Base-by-base conservation (phyloP, 2,329 filamentous ascomycete species). In the Myriosclerotinia scirpicola region DNA sequence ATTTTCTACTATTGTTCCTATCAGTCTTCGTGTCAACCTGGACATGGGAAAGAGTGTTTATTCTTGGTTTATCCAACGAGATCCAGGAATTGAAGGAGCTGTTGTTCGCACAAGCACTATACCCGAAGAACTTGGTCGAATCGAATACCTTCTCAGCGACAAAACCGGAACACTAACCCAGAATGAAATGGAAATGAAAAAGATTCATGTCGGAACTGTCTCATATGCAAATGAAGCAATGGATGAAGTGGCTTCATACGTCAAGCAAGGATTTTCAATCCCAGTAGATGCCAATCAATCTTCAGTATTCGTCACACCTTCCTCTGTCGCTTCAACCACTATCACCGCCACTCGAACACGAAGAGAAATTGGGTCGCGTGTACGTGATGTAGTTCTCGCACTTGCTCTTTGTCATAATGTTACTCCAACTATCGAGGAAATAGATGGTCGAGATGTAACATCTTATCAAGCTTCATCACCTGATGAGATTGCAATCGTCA, bases 151-250 rank as follows among this genome's bases (percentile, higher is more conserved):
- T 2, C 83, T 99, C 40, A 97, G 92, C 70, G 95, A 99, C 78
- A 99, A 99, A 79, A 99, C 95, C 0, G 95, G 95, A n/a, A 99
- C 95, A 1, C 79, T 99, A 68, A 99, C 95, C 0, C 93, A 98
- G 73, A 99, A 99, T 75, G 92, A 97, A 75, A 97, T 97, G 93
- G 94, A 97, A 75, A 90, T 99, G 84, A 97, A 96, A 77, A 99
- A 99, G 79, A 94, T 99, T 7, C 96, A 99, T 75, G 92, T 99
- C 64, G 95, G 96, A 12, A 99, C 95, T 12, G 95, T 98, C 1
- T 98, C 94, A 1, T 99, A 99, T 75, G 95, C 94, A 44, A 97
- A 97, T 73, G 95, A 99, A 76, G 94, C 95, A 12, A 99, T 99
- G 95, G 95, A 98, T 72, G 96, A 99, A 80, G 95, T 99, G 15